phyloP scores from a whole-genome alignment of 2,329 filamentous ascomycete species.

The Periconia sp. region DNA sequence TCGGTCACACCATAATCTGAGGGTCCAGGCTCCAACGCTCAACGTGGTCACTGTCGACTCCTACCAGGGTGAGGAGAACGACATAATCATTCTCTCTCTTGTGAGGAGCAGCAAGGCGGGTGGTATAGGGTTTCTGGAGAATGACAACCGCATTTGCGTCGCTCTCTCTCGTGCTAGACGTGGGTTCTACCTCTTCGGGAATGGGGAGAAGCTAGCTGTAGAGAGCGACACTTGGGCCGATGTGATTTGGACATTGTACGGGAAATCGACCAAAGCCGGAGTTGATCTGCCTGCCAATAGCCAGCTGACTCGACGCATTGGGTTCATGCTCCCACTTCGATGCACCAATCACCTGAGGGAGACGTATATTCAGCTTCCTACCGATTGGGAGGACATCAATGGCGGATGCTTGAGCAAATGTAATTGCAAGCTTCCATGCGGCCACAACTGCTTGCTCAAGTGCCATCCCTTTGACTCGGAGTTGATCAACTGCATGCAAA shows the following conservation, averaged over 20 bases:
- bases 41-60: conserved; percentile 83
- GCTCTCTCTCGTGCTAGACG: conserved; percentile 70
- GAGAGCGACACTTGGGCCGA: conserved; percentile 55
- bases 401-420: conserved; percentile 35
- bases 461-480: conserved; percentile 40
- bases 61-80: conserved; percentile 90
- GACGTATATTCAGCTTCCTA: conserved; percentile 50
- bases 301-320: conserved; percentile 42
- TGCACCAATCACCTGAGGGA: conserved; percentile 62
- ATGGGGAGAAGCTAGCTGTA: conserved; percentile 58
- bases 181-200: conserved; percentile 85
- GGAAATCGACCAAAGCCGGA: conserved; percentile 39
- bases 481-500: conserved; percentile 36
- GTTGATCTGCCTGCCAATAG: conserved; percentile 9
- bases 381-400: conserved; percentile 32
- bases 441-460: conserved; percentile 34
- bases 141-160: conserved; percentile 64
- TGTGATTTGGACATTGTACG: conserved; percentile 51
- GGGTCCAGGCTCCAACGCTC: conserved; percentile 20
- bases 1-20: conserved; percentile 46
- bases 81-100: conserved; percentile 76
- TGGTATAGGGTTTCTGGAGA: conserved; percentile 72
- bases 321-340: conserved; percentile 60
- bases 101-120: conserved; percentile 66
- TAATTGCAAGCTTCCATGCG: conserved; percentile 31